Base-by-base conservation (phyloP, 2,329 filamentous ascomycete genomes). In the Neocatenulostroma microsporum region DNA sequence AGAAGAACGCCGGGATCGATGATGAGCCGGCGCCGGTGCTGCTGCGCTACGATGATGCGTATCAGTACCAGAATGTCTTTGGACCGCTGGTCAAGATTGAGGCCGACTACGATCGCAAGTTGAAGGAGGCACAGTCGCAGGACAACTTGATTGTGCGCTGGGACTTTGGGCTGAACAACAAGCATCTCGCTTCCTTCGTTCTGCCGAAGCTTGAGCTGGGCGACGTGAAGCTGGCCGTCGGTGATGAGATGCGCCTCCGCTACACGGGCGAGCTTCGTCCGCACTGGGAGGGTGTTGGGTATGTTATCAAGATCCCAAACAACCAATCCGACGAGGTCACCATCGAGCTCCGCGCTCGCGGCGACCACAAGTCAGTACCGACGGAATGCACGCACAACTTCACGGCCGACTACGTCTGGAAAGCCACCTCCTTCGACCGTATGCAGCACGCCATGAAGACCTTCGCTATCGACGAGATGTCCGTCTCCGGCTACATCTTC, bases 371-470 rank as follows among this genome's bases (percentile, higher is more conserved):
- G 63, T 85, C 83, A 19, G 85, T 96, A 1, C 91, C 91, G 1
- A 94, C 86, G 0, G 89, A 98, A 55, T 91, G 89, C 62, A 94
- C 89, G 0, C 86, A 94, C 64, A 94, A 95, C 62, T 98, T 98
- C 64, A 94, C 87, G 12, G 91, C 89, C 48, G 91, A 98, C 61
- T 98, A 98, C 56, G 91, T 98, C 38, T 98, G 91, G 91, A 98
- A 98, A 61, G 91, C 93, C 11, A 98, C 93, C 0, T 96, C 89
- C 0, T 98, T 98, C 59, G 91, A 98, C 57, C 88, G 91, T 46
- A 98, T 98, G 91, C 91, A 98, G 62, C 78, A 88, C 48, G 93
- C 91, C 37, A 96, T 98, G 89, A 96, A 95, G 72, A 96, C 86
- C 0, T 98, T 98, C 58, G 91, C 91, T 5, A 80, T 96, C 29